Evolutionary conservation across 1,284 basidiomycete genomes (phyloP).

Genomic region (Leucoagaricus sp.): DNA sequence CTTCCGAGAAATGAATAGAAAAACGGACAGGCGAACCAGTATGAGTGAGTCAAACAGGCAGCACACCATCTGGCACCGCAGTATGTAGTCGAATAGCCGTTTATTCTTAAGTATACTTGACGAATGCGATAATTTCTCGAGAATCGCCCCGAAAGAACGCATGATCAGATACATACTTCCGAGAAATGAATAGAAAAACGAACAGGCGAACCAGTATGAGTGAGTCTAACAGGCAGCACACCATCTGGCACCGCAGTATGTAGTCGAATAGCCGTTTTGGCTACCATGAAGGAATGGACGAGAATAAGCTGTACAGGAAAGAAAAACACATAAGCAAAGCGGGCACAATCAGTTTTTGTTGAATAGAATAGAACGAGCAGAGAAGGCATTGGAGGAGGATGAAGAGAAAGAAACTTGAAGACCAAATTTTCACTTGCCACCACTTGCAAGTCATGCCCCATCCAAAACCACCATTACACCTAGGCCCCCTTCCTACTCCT

Average conservation of each 20-base stretch:
- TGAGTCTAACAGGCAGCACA: neutral
- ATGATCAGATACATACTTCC: constrained; percentile 13
- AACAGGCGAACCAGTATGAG: constrained; percentile 3
- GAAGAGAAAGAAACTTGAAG: constrained; percentile 1
- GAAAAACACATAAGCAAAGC: constrained; percentile 8
- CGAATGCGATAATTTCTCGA: neutral
- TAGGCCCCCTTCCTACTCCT: constrained; percentile 54
- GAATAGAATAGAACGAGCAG: neutral
- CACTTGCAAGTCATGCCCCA: constrained; percentile 23
- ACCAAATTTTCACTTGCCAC: constrained; percentile 20
- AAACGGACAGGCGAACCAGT: constrained; percentile 6
- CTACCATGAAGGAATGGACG: neutral
- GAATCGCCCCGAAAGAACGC: neutral
- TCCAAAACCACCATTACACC: neutral
- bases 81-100: neutral
- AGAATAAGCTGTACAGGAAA: constrained; percentile 8
- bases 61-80: neutral
- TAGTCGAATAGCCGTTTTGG: neutral
- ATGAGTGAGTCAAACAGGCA: neutral
- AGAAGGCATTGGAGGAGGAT: neutral
- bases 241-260: neutral
- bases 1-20: constrained; percentile 11
- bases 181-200: constrained; percentile 7
- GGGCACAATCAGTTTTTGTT: neutral
- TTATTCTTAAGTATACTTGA: neutral